Conservation (phyloP, 768 basidiomycete genomes). For the Amanita molliuscula region DNA sequence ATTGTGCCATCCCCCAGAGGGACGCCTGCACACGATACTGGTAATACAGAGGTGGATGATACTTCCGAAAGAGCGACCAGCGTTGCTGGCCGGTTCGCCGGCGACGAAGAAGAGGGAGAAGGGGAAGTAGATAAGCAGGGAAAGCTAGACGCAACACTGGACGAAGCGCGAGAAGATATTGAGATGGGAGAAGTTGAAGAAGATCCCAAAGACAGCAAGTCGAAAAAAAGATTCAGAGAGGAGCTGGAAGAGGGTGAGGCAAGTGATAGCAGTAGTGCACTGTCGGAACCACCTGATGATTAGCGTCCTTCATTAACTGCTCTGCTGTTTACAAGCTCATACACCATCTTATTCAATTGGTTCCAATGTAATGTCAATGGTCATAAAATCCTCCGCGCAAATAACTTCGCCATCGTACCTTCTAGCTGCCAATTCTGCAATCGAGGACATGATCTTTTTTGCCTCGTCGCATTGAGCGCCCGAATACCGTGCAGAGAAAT, state of each 20-base stretch:
- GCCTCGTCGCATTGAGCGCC: slow-evolving; percentile 50
- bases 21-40: slow-evolving; percentile 36
- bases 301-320: slow-evolving; percentile 14
- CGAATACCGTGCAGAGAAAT: slow-evolving; percentile 76
- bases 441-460: slow-evolving; percentile 49
- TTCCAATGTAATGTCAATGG: slow-evolving; percentile 45
- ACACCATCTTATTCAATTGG: slow-evolving; percentile 13
- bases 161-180: slow-evolving; percentile 48
- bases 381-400: slow-evolving; percentile 74
- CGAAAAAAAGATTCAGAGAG: slow-evolving; percentile 49
- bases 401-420: slow-evolving; percentile 47
- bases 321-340: slow-evolving; percentile 6
- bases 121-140: slow-evolving; percentile 27
- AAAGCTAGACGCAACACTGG: neutral
- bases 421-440: slow-evolving; percentile 41
- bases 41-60: slow-evolving; percentile 10
- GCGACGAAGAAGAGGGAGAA: slow-evolving; percentile 25
- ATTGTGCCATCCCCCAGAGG: slow-evolving; percentile 31
- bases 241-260: slow-evolving; percentile 85
- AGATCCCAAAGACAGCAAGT: slow-evolving; percentile 40
- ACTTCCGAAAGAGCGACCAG: slow-evolving; percentile 12
- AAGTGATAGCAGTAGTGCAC: slow-evolving; percentile 67
- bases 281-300: slow-evolving; percentile 68
- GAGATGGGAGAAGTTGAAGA: slow-evolving; percentile 92
- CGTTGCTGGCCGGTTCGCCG: slow-evolving; percentile 20